Base-by-base conservation (phyloP, 2,329 filamentous ascomycete genomes). In the Xylariaceae sp. region DNA sequence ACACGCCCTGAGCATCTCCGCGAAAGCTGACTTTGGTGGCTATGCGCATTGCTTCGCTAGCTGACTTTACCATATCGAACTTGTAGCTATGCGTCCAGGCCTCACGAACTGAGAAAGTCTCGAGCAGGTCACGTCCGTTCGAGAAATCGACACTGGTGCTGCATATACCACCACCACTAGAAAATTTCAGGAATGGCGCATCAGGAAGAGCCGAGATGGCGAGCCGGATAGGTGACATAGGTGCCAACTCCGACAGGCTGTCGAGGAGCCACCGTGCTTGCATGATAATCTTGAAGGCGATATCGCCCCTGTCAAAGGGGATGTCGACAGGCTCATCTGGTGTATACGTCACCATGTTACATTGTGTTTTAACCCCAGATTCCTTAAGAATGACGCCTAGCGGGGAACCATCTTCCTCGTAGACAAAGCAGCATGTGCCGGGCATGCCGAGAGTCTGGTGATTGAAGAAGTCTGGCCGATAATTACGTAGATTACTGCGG, bases 221-320 rank as follows among this genome's bases (percentile, higher is more conserved):
- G 20, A 95, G 73, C 32, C 82, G 78, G 5, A 80, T 79, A 0
- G 89, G 90, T n/a, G 77, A 81, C 21, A 90, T 85, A 11, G 77
- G 77, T 2, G 77, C 79, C 38, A 85, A 76, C 61, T 92, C 87
- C 1, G 79, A 76, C 33, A 91, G 72, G 14, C 83, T 82, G 59
- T 91, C 86, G 10, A 86, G 76, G 4, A 92, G 76, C 67, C 80
- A 85, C 25, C 78, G 77, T 10, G 85, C 80, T 55, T 85, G 86
- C 86, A 96, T 95, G 62, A 98, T 97, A 48, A 95, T 89, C 65
- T 97, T 98, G 71, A 96, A 86, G 7, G 82, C 75, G 7, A 97
- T 74, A 42, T 83, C 79, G 40, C 89, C 80, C 23, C 90, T 81
- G 59, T 92, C 83, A 55, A 98, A 89, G 0, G 92, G 93, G 37